Evolutionary conservation across 2,329 filamentous ascomycete species (phyloP), one percentile per base, ranked within the genome.

Genomic region (Xylariales sp.): DNA sequence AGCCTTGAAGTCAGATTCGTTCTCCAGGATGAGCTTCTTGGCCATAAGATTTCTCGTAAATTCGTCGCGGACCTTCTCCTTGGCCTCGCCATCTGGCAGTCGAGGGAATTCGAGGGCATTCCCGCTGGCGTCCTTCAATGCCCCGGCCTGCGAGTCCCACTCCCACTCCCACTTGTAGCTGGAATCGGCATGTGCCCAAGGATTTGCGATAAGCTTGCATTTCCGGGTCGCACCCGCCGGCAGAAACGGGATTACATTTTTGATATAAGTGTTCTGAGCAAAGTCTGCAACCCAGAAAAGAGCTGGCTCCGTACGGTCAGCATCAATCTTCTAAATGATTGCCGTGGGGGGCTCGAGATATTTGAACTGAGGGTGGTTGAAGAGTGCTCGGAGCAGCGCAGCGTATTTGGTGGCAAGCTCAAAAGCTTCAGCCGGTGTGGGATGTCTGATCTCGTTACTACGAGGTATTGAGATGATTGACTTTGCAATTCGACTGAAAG

Each of bases 261-360:
- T 44, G 42, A 55, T 19, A 45, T 60, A 59, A 4, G 56, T 60
- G 9, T 36, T 51, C 46, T 60, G 53, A 9, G 56, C 41, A 44
- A 59, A 60, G 20, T 59, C 56, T 36, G 53, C 31, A n/a, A 51
- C 45, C 46, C 49, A 54, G 36, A 51, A 46, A 3, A 60, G 48
- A 11, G 48, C 51, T 15, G 9, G 14, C 2, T 48, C 49, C 4
- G 56, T 58, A 5, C 35, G 27, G 2, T 45, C 29, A 16, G 33
- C 25, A 31, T 59, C 53, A 5, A 50, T 35, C 39, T 51, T 54
- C 15, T 42, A 37, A 40, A 54, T 46, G 2, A 34, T 33, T 1
- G 56, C 42, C 11, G 51, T 57, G 3, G 57, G 55, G 0, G 55
- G 50, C 40, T 54, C 46, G 0, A 27, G 31, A 22, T 55, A 59